phyloP scores from a whole-genome alignment of 352 stramenopile species.

The Phytophthora syringae region DNA sequence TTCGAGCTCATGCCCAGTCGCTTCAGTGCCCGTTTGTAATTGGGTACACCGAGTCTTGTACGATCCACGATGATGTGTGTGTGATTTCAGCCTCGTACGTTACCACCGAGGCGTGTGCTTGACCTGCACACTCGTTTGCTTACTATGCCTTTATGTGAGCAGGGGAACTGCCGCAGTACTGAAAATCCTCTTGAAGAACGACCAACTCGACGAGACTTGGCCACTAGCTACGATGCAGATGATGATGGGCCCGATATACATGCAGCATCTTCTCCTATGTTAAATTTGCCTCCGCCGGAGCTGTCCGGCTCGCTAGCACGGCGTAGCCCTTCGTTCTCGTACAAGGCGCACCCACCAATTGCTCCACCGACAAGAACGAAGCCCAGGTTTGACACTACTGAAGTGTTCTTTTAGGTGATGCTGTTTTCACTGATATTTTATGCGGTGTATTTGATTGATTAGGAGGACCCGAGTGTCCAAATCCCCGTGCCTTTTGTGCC shows the following conservation, averaged over 20 bases:
- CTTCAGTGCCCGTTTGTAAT: slow-evolving; percentile 97
- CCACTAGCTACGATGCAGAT: slow-evolving; percentile 49
- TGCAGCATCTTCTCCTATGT: slow-evolving; percentile 41
- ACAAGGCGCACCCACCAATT: slow-evolving; percentile 30
- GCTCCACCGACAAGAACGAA: slow-evolving; percentile 29
- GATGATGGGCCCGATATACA: slow-evolving; percentile 43
- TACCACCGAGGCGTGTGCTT: too few relatives aligned
- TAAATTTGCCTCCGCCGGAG: slow-evolving; percentile 40
- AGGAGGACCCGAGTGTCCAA: slow-evolving; percentile 55
- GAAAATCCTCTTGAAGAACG: slow-evolving; percentile 65
- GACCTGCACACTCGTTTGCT: neutral
- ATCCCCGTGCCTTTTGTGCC: slow-evolving; percentile 94
- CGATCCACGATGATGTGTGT: slow-evolving; percentile 97
- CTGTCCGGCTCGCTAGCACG: slow-evolving; percentile 42
- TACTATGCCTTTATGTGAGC: neutral
- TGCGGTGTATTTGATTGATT: slow-evolving; percentile 2
- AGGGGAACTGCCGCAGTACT: slow-evolving; percentile 82
- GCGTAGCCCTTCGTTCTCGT: slow-evolving; percentile 57
- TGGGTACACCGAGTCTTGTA: slow-evolving; percentile 96
- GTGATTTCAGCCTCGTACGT: slow-evolving; percentile 96
- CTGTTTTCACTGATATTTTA: slow-evolving; percentile 3
- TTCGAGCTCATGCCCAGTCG: slow-evolving; percentile 95
- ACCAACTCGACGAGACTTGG: slow-evolving; percentile 37
- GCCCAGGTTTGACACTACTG: slow-evolving; percentile 29
- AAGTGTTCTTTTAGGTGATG: neutral